Conservation (phyloP, 495 filamentous ascomycete genomes). For the Neurospora intermedia region DNA sequence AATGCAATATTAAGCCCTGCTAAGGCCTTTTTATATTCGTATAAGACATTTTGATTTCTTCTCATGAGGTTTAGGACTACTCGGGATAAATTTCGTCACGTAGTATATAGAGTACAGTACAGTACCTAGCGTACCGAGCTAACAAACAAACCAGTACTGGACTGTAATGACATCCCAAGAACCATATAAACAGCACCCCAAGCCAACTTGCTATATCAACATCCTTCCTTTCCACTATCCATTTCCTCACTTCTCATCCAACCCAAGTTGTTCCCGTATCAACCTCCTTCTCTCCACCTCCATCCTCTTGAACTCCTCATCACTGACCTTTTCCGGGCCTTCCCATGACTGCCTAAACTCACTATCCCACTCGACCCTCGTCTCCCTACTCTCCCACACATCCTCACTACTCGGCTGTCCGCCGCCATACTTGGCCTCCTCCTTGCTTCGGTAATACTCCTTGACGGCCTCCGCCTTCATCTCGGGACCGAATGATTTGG, state of each 20-base stretch:
- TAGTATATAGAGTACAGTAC: too few species aligned
- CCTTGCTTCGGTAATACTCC: slow-evolving; percentile 56
- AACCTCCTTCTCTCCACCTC: slow-evolving; percentile 41
- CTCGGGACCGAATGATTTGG: slow-evolving; percentile 40
- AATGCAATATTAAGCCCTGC: too few species aligned
- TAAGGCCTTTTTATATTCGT: too few species aligned
- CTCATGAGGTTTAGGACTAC: too few species aligned
- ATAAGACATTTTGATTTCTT: too few species aligned
- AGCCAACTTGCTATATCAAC: background rate
- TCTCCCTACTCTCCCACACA: slow-evolving; percentile 67
- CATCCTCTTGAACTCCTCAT: slow-evolving; percentile 46
- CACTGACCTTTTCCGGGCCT: slow-evolving; percentile 36
- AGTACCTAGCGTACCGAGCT: too few species aligned
- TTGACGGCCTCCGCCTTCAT: slow-evolving; percentile 47
- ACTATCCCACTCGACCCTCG: slow-evolving; percentile 31
- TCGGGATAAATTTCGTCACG: too few species aligned
- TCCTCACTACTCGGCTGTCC: slow-evolving; percentile 69
- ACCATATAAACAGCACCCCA: background rate
- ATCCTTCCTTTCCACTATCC: background rate
- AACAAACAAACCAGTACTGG: too few species aligned
- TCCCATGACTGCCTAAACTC: slow-evolving; percentile 35
- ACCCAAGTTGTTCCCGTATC: slow-evolving; percentile 17
- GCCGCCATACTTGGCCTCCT: slow-evolving; percentile 62
- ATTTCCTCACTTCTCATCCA: slow-evolving; percentile 18
- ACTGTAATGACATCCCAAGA: background rate